phyloP scores from a whole-genome alignment of 2,329 filamentous ascomycete species.

The Cytospora piceae region DNA sequence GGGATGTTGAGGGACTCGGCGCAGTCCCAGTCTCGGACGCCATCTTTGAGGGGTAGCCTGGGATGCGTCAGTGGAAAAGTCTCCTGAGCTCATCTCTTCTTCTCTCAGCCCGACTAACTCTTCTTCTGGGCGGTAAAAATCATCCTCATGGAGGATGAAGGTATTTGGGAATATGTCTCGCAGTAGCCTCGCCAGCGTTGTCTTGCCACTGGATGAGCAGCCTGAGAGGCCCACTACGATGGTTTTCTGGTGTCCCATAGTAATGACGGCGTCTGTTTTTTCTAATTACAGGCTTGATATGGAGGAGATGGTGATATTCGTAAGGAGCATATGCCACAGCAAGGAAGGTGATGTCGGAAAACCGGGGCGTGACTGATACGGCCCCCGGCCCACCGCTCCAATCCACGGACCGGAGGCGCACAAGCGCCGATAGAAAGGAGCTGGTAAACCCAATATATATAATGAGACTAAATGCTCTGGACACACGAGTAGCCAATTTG shows the following conservation, averaged over 20 bases:
- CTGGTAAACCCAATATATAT: no score
- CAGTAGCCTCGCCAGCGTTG: slow-evolving; percentile 84
- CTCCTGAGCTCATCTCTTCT: not conserved
- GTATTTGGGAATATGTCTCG: slow-evolving; percentile 77
- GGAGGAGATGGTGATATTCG: not conserved
- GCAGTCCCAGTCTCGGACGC: slow-evolving; percentile 90
- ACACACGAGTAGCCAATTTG: no score
- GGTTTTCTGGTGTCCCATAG: slow-evolving; percentile 48
- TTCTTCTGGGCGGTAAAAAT: slow-evolving; percentile 86
- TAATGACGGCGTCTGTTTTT: not conserved
- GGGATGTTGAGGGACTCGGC: slow-evolving; percentile 74
- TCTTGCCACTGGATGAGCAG: slow-evolving; percentile 92
- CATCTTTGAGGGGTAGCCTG: slow-evolving; percentile 60
- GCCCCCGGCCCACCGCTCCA: slow-evolving; percentile 5
- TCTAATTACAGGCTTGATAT: not conserved
- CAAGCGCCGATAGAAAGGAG: not conserved
- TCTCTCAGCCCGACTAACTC: slow-evolving; percentile 52
- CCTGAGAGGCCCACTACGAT: slow-evolving; percentile 83
- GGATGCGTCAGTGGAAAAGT: slow-evolving; percentile 5
- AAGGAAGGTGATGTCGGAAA: slow-evolving; percentile 12
- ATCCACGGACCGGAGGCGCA: not conserved
- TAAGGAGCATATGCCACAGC: not conserved
- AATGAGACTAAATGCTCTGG: no score
- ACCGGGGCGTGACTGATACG: not conserved
- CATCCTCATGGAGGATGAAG: slow-evolving; percentile 92